Evolutionary conservation across 495 filamentous ascomycete genomes (phyloP), one percentile per base, ranked within the genome.

Genomic region (Extremus antarcticus): DNA sequence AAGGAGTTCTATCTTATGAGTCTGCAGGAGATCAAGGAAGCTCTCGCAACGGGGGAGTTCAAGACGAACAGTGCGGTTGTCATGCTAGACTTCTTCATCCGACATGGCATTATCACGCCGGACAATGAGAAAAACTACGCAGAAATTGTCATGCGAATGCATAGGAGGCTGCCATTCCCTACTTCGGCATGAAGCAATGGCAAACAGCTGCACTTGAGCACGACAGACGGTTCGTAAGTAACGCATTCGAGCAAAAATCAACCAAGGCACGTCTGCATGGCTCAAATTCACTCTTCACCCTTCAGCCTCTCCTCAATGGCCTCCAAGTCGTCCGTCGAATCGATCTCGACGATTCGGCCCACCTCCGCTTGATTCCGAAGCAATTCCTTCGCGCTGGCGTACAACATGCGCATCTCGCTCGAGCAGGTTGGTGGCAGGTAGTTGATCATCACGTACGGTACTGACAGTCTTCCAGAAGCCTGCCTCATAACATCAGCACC

Each of bases 321-420:
- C 55, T 81, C 81, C 63, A 95, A 66, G 48, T 94, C 90, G 43
- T 92, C 87, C 8, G 81, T 74, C 11, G 73, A 76, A 53, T 88
- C 79, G 19, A 94, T 78, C 68, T 94, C 88, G 50, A 95, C 75
- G 8, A 94, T 83, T 56, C 78, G 80, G 25, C 84, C 84, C 24
- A 88, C 87, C 71, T 95, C 88, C 10, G 86, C 85, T 51, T 86
- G 89, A 63, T 84, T 94, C 59, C 90, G 82, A 81, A 98, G 87
- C 70, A 95, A 70, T 72, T 98, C 91, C 68, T 94, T 94, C 22
- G 91, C 91, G 19, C 88, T 83, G 17, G 92, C 92, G 71, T 98
- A 98, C 72, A 89, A 77, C 92, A 96, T 97, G 49, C 87, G 82
- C 65, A 84, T 69, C 57, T 85, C 84, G 56, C 74, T 77, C 68